phyloP scores from a whole-genome alignment of 352 stramenopile genomes.

The Globisporangium middletonii region DNA sequence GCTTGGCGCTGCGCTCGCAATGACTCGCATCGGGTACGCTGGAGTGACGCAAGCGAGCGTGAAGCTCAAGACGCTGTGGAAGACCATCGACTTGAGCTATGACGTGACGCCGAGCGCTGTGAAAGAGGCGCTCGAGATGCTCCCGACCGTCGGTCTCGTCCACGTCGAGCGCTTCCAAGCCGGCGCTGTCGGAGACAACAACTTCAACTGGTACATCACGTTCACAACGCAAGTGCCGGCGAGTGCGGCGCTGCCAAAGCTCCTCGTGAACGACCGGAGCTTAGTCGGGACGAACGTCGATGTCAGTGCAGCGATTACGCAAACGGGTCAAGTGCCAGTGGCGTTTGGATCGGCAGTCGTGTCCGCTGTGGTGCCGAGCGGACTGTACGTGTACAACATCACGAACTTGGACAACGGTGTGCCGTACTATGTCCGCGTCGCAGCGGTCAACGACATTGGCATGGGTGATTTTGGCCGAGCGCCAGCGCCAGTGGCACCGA shows the following conservation, averaged over 20 bases:
- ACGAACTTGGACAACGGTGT: slow-evolving; percentile 40
- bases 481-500: slow-evolving; percentile 28
- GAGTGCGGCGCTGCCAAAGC: slow-evolving; percentile 25
- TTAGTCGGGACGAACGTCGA: slow-evolving; percentile 27
- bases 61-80: slow-evolving; percentile 45
- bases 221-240: slow-evolving; percentile 67
- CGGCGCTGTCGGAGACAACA: slow-evolving; percentile 37
- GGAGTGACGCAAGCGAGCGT: slow-evolving; percentile 36
- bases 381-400: slow-evolving; percentile 45
- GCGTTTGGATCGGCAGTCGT: slow-evolving; percentile 34
- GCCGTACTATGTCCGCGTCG: slow-evolving; percentile 77
- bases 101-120: slow-evolving; percentile 53
- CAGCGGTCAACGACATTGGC: slow-evolving; percentile 79
- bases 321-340: slow-evolving; percentile 24
- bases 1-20: slow-evolving; percentile 21
- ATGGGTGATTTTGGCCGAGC: slow-evolving; percentile 51
- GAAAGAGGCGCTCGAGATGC: slow-evolving; percentile 78
- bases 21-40: slow-evolving; percentile 25
- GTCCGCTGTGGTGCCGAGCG: slow-evolving; percentile 5
- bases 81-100: slow-evolving; percentile 46
- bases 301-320: slow-evolving; percentile 17
- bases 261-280: slow-evolving; percentile 48
- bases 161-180: slow-evolving; percentile 81
- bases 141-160: slow-evolving; percentile 87
- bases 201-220: slow-evolving; percentile 88